Evolutionary conservation across 1,284 basidiomycete genomes (phyloP).

Genomic region (Coriolopsis trogii): DNA sequence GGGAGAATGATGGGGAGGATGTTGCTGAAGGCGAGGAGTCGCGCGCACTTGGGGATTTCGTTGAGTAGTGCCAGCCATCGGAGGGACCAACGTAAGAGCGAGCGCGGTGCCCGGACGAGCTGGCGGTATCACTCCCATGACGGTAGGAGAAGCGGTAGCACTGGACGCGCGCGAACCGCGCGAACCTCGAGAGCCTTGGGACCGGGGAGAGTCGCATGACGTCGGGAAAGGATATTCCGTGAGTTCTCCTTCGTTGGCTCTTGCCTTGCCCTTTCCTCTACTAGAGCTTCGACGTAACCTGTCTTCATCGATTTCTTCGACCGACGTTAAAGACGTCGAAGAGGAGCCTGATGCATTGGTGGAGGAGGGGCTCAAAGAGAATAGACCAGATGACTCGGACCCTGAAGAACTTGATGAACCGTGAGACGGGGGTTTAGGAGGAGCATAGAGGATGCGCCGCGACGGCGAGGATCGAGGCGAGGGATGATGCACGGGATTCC

Average conservation of each 20-base stretch:
- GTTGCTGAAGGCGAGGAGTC: no score
- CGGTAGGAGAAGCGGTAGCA: conserved; percentile 15
- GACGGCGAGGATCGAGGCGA: neutral
- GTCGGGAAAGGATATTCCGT: conserved; percentile 25
- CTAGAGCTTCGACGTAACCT: neutral
- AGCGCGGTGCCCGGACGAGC: no score
- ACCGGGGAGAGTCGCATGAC: conserved; percentile 7
- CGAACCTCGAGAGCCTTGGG: conserved; percentile 1
- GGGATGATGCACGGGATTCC: no score
- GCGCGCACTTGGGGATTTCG: no score
- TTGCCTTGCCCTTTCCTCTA: conserved; percentile 15
- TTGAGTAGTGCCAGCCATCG: no score
- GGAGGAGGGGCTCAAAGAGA: conserved; percentile 13
- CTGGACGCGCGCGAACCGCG: conserved; percentile 14
- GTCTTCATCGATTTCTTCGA: conserved; percentile 7
- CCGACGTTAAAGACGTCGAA: conserved; percentile 6
- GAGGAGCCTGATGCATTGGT: conserved; percentile 12
- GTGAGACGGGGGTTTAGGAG: neutral
- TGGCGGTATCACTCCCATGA: conserved; percentile 2
- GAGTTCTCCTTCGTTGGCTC: conserved; percentile 9
- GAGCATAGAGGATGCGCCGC: neutral
- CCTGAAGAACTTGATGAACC: conserved; percentile 1
- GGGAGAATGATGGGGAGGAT: neutral
- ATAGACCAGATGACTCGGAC: conserved; percentile 8
- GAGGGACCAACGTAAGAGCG: no score